These are phyloP conservation scores for Thalassiosira livingstoniorum DNA, from an alignment of 352 stramenopile genomes.

Conservation along the genomic window DNA sequence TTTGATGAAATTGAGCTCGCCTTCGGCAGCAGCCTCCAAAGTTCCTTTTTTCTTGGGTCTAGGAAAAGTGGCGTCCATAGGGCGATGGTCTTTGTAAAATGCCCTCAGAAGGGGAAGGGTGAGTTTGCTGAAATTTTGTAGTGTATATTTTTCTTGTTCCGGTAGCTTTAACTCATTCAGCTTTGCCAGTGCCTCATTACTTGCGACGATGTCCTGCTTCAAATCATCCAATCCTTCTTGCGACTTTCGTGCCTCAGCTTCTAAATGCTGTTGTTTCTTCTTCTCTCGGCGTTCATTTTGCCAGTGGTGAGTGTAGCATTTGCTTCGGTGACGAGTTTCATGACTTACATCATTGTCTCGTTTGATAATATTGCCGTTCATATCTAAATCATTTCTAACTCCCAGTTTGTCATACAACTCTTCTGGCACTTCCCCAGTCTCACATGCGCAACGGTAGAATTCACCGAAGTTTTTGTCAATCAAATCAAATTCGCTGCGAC, in stretches of 20 bases:
- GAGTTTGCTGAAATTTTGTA: constrained; percentile 5
- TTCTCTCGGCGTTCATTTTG: neutral
- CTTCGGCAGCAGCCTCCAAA: constrained; percentile 1
- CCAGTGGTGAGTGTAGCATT: constrained; percentile 12
- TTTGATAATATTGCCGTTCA: constrained; percentile 7
- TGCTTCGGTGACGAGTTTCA: constrained; percentile 24
- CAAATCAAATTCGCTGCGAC: neutral
- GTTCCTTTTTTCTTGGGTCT: neutral
- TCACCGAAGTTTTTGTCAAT: neutral
- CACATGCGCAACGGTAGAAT: neutral
- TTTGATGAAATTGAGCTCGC: neutral
- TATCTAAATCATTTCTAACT: constrained; percentile 16
- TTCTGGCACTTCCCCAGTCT: constrained; percentile 11
- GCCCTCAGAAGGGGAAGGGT: neutral
- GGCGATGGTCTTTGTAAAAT: constrained; percentile 2
- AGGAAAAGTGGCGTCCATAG: neutral
- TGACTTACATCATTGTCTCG: constrained; percentile 4
- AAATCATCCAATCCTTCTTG: too few species aligned
- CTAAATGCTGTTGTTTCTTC: neutral
- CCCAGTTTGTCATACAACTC: constrained; percentile 16
- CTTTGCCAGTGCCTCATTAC: too few species aligned
- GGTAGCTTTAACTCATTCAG: too few species aligned
- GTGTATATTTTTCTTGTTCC: neutral
- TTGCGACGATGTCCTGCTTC: too few species aligned
- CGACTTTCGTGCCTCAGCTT: too few species aligned